These are phyloP conservation scores for Picea abies DNA, from an alignment of 83 land plant species.

Conservation along the genomic window DNA sequence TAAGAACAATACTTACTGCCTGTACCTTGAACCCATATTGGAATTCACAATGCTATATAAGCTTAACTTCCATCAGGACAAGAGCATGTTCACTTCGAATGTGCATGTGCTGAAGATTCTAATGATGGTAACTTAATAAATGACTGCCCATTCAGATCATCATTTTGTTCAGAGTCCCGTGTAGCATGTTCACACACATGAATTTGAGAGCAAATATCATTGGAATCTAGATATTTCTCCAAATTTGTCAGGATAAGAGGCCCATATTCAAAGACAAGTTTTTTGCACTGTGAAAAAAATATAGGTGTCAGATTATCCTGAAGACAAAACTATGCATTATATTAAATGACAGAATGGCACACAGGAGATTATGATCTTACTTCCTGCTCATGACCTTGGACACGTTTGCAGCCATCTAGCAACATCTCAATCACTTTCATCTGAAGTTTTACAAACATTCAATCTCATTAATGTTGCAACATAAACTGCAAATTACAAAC, in stretches of 20 bases:
- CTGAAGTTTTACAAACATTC: slow-evolving; percentile 18
- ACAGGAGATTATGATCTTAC: slow-evolving; percentile 15
- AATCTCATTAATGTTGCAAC: neutral
- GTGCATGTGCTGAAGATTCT: neutral
- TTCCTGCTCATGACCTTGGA: slow-evolving; percentile 12
- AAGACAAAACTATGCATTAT: neutral
- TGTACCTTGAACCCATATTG: neutral
- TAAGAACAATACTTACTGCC: neutral
- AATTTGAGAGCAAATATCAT: slow-evolving; percentile 31
- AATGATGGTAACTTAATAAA: slow-evolving; percentile 2
- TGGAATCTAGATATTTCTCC: slow-evolving; percentile 41
- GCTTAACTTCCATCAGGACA: neutral
- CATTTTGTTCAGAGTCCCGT: neutral
- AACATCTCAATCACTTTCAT: slow-evolving; percentile 35
- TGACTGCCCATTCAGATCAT: neutral
- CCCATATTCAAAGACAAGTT: slow-evolving; percentile 39
- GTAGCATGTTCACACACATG: slow-evolving; percentile 6
- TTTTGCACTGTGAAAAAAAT: slow-evolving; percentile 39
- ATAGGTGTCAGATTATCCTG: neutral
- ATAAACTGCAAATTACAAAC: neutral
- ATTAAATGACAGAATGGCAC: neutral
- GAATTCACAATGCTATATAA: slow-evolving; percentile 1
- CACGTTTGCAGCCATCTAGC: slow-evolving; percentile 29
- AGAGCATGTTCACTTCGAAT: neutral
- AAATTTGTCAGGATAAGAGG: slow-evolving; percentile 39